Percentiles rank a stretch among this genome's conserved stretches.
These are phyloP conservation scores for Galerina sulciceps DNA, from an alignment of 768 basidiomycete species.

Conservation along the genomic window DNA sequence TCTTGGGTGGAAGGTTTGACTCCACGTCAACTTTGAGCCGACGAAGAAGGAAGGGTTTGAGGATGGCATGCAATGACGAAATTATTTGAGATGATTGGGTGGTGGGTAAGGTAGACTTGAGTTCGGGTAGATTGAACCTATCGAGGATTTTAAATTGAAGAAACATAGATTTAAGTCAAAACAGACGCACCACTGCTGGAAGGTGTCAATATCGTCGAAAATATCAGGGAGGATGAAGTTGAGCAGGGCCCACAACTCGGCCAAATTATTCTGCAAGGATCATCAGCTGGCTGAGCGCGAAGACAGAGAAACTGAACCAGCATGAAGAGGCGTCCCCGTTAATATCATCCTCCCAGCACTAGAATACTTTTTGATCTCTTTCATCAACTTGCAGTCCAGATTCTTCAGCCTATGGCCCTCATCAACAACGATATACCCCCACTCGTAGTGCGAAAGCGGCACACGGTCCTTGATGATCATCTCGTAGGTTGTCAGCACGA, in stretches of 20 bases:
- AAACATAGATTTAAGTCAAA: neutral
- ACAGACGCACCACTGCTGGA: conserved; percentile 79
- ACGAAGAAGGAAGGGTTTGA: conserved; percentile 94
- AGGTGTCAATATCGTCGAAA: conserved; percentile 86
- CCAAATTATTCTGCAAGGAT: conserved; percentile 87
- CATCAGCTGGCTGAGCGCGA: conserved; percentile 1
- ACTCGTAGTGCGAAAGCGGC: conserved; percentile 63
- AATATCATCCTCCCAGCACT: conserved; percentile 90
- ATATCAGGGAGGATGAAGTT: conserved; percentile 96
- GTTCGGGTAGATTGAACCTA: conserved; percentile 75
- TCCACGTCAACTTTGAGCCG: conserved; percentile 91
- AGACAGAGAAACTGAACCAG: conserved; percentile 36
- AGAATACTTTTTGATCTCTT: conserved; percentile 85
- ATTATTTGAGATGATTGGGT: conserved; percentile 72
- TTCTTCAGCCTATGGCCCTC: conserved; percentile 97
- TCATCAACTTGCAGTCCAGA: conserved; percentile 86
- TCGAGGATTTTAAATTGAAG: neutral
- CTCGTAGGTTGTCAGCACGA: conserved; percentile 92
- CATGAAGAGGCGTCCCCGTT: conserved; percentile 96
- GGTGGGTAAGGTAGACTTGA: conserved; percentile 58
- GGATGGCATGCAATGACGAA: conserved; percentile 81
- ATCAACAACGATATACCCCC: conserved; percentile 95
- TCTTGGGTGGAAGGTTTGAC: conserved; percentile 82
- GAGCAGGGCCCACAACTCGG: conserved; percentile 92
- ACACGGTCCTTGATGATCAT: conserved; percentile 85